Base-by-base conservation (phyloP, 2,329 filamentous ascomycete species). In the Neopestalotiopsis rosae region DNA sequence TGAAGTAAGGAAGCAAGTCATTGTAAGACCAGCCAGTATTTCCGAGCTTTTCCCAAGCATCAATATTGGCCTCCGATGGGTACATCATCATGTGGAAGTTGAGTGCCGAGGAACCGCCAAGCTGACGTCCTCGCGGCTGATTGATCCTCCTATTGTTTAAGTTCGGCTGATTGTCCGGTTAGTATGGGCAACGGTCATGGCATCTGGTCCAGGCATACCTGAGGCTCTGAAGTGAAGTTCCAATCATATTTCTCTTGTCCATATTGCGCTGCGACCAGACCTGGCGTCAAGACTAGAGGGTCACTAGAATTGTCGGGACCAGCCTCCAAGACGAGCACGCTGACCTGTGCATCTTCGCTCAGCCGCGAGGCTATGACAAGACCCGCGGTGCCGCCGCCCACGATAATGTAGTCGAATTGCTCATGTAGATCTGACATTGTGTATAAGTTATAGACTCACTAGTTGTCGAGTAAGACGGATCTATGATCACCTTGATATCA, bases 301-400 rank as follows among this genome's bases (percentile, higher is more conserved):
- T 83, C 80, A 13, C 71, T 67, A 32, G 73, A 73, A 24, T 75
- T 76, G 64, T 81, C 77, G 10, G 72, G 72, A 13, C 81, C 81
- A 24, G 81, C 81, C 68, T 84, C 81, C n/a, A 83, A 71, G 5
- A 84, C 79, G 7, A 82, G 72, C 17, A 85, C 79, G 6, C 74
- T 73, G 38, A 79, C 74, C 49, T 78, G 59, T 38, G 74, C 72
- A 68, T 81, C 76, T 69, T 83, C 80, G 38, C 74, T 79, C 14
- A 86, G 78, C 52, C 84, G 80, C 66, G 78, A 79, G 17, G 84
- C 85, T 68, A 86, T 78, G 1, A 83, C 81, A 66, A 85, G 81
- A n/a, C 85, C 84, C 28, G 84, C 80, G 2, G 84, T 86, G 17
- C 85, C 84, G n/a, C 84, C 84, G 40, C 85, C 84, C n/a, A 85